Conservation (phyloP, 2,329 filamentous ascomycete genomes). For the Calonectria hawksworthii region DNA sequence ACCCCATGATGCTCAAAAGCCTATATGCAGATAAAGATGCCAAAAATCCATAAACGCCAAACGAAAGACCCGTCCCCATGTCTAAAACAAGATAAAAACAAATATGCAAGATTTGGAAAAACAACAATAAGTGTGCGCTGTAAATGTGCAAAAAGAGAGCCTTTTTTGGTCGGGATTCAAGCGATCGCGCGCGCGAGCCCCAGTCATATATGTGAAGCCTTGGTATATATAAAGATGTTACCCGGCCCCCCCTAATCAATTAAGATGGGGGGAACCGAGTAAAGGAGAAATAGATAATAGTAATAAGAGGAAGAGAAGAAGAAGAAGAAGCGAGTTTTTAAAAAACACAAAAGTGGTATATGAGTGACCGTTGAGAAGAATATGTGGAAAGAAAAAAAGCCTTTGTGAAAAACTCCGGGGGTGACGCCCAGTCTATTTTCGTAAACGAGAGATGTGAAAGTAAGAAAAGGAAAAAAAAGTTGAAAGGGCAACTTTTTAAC, state of each 20-base stretch:
- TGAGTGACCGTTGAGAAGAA: constrained; percentile 37
- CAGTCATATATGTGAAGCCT: constrained; percentile 15
- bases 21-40: not conserved
- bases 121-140: constrained; percentile 19
- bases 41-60: constrained; percentile 17
- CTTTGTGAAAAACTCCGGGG: constrained; percentile 33
- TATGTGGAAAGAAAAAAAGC: constrained; percentile 25
- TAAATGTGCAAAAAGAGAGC: constrained; percentile 30
- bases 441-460: constrained; percentile 31
- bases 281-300: not conserved
- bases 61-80: not conserved
- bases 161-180: constrained; percentile 23
- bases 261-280: constrained; percentile 1
- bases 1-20: not conserved
- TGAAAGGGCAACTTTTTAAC: constrained; percentile 37
- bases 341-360: constrained; percentile 18
- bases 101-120: not conserved
- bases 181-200: constrained; percentile 14
- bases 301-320: not conserved
- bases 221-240: constrained; percentile 38
- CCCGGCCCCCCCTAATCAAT: constrained; percentile 34
- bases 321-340: not conserved
- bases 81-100: constrained; percentile 4
- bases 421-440: constrained; percentile 36
- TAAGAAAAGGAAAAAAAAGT: not conserved